These are phyloP conservation scores for Pluteus cervinus DNA, from an alignment of 768 basidiomycete species.

Conservation along the genomic window DNA sequence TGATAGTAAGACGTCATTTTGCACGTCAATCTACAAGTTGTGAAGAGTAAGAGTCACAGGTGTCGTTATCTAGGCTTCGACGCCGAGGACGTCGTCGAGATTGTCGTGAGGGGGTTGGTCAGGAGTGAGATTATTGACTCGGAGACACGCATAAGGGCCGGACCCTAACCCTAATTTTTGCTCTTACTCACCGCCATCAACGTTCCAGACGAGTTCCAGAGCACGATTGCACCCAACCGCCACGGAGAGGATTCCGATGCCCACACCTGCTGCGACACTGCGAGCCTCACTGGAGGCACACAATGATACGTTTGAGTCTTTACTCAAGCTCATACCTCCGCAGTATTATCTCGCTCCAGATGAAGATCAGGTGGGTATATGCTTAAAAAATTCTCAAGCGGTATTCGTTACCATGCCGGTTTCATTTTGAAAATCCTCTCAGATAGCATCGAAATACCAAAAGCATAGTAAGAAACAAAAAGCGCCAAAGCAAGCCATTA, in stretches of 20 bases:
- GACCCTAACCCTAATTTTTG: too few species aligned
- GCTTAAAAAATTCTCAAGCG: background rate
- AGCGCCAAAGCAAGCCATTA: conserved; percentile 77
- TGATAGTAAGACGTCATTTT: conserved; percentile 1
- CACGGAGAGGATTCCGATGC: too few species aligned
- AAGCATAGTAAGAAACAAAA: conserved; percentile 87
- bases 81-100: too few species aligned
- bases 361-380: conserved; percentile 52
- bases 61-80: too few species aligned
- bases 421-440: conserved; percentile 3
- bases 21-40: too few species aligned
- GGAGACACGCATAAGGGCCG: too few species aligned
- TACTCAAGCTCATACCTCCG: conserved; percentile 82
- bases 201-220: too few species aligned
- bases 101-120: too few species aligned
- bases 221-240: too few species aligned
- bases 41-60: too few species aligned
- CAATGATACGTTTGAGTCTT: conserved; percentile 79
- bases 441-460: conserved; percentile 66
- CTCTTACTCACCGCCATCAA: too few species aligned
- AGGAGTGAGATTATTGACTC: too few species aligned
- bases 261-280: conserved; percentile 42
- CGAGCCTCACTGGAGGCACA: conserved; percentile 70
- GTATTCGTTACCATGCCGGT: conserved; percentile 1
- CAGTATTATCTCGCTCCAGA: conserved; percentile 80